Evolutionary conservation across 2,329 filamentous ascomycete species (phyloP), one percentile per base, ranked within the genome.

Genomic region (Zalaria obscura): DNA sequence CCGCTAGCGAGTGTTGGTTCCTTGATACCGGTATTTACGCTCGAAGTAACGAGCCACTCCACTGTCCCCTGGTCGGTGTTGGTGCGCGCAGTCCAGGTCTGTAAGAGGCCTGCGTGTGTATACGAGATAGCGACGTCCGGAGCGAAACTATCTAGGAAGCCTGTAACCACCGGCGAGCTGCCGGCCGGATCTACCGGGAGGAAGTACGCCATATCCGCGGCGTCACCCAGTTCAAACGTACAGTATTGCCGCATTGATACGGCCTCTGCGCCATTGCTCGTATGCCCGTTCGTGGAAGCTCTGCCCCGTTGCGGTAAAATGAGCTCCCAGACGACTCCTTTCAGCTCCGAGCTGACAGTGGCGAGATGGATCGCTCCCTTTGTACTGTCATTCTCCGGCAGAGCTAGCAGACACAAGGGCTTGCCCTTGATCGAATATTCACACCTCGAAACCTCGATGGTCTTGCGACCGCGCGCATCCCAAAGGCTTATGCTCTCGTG

Each of bases 141-240:
- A 7, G 86, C 83, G 57, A 94, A 93, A 0, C 84, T 75, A 58
- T 94, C 87, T 28, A 93, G 70, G 47, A 87, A 93, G 0, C 81
- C 83, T 3, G 84, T 83, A 7, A 78, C 74, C 3, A 79, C 70
- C 1, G 79, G 75, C 33, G 73, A 68, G 7, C 81, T 78, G 1
- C 87, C 88, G 1, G 86, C 87, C 39, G 87, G 86, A 53, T 94
- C 88, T 37, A 93, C 85, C 0, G 87, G 84, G 6, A 93, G 66
- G 9, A 48, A 43, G 27, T 48, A 48, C 8, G 36, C 29, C 11
- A 93, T 67, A 48, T 73, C 74, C 3, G 64, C 63, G 25, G 75
- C 58, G 43, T 72, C 68, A 41, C 71, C 66, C 3, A 93, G 66
- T 41, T 78, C 67, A 54, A 93, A 91, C 2, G 62, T 72, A 54